Conservation (phyloP, 768 basidiomycete genomes). For the Leccinum incarnatum region DNA sequence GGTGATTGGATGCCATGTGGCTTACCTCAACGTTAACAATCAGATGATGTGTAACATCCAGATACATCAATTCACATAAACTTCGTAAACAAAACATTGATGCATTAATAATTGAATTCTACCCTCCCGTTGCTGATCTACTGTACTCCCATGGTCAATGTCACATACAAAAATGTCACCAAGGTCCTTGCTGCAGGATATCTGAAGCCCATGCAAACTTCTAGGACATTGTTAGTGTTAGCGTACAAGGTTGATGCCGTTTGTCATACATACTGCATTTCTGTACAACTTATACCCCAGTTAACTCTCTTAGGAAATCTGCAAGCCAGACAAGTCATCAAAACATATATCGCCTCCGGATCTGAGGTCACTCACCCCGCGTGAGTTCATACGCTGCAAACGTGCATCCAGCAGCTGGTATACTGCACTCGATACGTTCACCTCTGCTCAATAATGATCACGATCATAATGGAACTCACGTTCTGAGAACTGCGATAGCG, state of each 20-base stretch:
- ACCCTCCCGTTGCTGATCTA: background rate
- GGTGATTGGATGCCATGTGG: too few species aligned
- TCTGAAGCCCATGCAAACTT: background rate
- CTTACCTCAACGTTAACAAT: too few species aligned
- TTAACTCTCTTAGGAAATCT: conserved; percentile 28
- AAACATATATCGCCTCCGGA: background rate
- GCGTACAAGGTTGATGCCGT: background rate
- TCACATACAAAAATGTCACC: background rate
- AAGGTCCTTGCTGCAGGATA: background rate
- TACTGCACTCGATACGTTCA: conserved; percentile 41
- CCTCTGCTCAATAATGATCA: background rate
- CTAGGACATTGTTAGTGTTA: background rate
- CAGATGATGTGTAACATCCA: too few species aligned
- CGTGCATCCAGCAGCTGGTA: conserved; percentile 88
- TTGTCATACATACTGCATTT: background rate
- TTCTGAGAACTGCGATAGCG: conserved; percentile 53
- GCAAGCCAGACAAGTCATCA: background rate
- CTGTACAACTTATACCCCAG: conserved; percentile 15
- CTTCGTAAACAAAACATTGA: too few species aligned
- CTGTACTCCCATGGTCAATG: background rate
- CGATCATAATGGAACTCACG: conserved; percentile 32
- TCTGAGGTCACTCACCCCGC: conserved; percentile 45
- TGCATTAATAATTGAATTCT: background rate
- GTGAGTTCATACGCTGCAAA: conserved; percentile 88
- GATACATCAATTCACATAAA: too few species aligned